Evolutionary conservation across 805 yeast species (phyloP), one percentile per base, ranked within the genome.

Genomic region (Limtongia smithiae): DNA sequence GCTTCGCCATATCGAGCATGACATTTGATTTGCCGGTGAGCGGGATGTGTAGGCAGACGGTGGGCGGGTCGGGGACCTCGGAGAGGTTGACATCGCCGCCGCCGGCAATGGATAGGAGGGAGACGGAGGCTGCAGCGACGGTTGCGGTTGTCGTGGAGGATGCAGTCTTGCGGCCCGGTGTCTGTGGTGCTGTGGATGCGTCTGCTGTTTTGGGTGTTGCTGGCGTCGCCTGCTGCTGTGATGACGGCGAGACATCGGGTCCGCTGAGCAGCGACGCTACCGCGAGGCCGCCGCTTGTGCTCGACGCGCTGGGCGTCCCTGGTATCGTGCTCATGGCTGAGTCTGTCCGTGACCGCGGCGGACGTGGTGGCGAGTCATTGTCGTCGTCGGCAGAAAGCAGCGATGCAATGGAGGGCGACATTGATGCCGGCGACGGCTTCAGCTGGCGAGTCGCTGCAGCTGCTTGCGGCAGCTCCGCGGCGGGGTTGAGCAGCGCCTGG

Each of bases 1-100:
- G 67, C 58, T 80, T 78, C 64, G 83, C 66, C 27, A 87, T 85
- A 57, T 87, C 86, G 55, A 85, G 74, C 3, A 84, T 80, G 0
- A 80, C 80, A 43, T 65, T 65, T 6, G 65, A 46, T 25, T 52
- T 47, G 34, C 54, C 62, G 15, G 32, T n/a, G 12, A 58, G 37
- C 8, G 58, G 57, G n/a, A 58, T 49, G 24, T 43, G 59, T 4
- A 58, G 40, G 41, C 60, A 47, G 17, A 58, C 43, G 2, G 60
- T 50, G 7, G 50, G 54, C 12, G 49, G 20, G 15, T 43, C 44
- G 3, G 50, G 39, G 27, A 34, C 43, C 3, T 15, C 42, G 6
- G 39, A 12, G n/a, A 24, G 17, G 35, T 21, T 33, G 6, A 8
- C 37, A 6, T 6, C 8, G 11, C 11, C 6, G 24, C 38, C 38